Evolutionary conservation across 2,329 filamentous ascomycete species (phyloP).

Genomic region (Verticillium longisporum): DNA sequence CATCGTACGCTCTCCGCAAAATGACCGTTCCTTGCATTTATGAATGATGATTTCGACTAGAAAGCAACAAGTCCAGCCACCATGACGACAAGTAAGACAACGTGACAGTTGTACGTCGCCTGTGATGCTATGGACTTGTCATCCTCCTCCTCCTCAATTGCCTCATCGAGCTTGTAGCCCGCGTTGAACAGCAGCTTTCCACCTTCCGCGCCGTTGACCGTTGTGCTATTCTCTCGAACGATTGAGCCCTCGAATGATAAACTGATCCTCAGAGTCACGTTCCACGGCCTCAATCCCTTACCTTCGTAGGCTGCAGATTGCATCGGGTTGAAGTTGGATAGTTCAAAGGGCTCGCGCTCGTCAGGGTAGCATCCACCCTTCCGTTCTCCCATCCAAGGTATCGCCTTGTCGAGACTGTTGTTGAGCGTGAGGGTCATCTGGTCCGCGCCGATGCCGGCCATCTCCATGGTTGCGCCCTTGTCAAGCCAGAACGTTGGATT

Average conservation of each 20-base stretch:
- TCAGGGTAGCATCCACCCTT: neutral
- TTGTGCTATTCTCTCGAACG: constrained; percentile 11
- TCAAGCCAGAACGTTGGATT: constrained; percentile 9
- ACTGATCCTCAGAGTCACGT: neutral
- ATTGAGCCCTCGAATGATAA: constrained; percentile 8
- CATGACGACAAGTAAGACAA: neutral
- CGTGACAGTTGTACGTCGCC: neutral
- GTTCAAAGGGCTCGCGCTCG: constrained; percentile 2
- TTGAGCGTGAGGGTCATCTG: constrained; percentile 7
- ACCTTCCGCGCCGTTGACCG: neutral
- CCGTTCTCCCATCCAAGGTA: neutral
- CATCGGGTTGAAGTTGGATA: constrained; percentile 3
- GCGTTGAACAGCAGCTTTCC: neutral
- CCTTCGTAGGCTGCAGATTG: neutral
- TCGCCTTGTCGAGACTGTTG: constrained; percentile 1
- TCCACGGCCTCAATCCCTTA: neutral
- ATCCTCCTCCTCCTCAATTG: neutral
- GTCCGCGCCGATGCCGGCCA: constrained; percentile 7
- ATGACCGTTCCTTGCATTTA: too few species aligned
- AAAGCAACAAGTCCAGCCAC: neutral
- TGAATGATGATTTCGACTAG: neutral
- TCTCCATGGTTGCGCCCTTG: constrained; percentile 7
- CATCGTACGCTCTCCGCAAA: too few species aligned
- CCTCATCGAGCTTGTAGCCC: neutral
- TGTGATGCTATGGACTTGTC: neutral